Conservation (phyloP, 352 stramenopile genomes). For the Pythium utonaiense region DNA sequence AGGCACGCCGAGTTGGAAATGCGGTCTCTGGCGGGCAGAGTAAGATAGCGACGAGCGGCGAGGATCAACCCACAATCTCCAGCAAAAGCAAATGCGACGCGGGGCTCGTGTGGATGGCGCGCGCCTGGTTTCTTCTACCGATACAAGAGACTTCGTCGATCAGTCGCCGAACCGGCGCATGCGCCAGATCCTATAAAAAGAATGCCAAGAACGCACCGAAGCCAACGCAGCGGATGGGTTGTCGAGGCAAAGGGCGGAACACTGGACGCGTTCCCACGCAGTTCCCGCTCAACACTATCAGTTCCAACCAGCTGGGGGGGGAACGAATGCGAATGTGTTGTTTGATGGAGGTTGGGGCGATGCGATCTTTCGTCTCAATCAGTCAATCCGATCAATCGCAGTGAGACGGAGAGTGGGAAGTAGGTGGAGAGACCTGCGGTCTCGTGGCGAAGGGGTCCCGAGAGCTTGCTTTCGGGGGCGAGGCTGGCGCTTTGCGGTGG, state of each 20-base stretch:
- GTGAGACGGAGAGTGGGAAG: not conserved
- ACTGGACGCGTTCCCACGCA: not conserved
- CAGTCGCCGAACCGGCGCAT: slow-evolving; percentile 19
- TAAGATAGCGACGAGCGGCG: not conserved
- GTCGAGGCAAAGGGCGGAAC: not conserved
- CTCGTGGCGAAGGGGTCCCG: not conserved
- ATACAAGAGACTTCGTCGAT: slow-evolving; percentile 25
- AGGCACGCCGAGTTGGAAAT: not conserved
- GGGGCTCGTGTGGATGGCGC: not conserved
- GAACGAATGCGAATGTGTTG: not conserved
- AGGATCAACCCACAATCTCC: slow-evolving; percentile 1
- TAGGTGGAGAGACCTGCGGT: not conserved
- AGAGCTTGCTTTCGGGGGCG: not conserved
- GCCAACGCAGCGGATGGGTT: not conserved
- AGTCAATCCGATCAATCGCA: not conserved
- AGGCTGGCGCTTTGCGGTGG: not conserved
- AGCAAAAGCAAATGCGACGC: not conserved
- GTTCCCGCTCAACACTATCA: not conserved
- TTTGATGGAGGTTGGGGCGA: not conserved
- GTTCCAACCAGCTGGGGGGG: not conserved
- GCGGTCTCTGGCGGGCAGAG: not conserved
- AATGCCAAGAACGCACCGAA: not conserved
- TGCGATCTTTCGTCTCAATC: not conserved
- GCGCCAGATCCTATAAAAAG: slow-evolving; percentile 1
- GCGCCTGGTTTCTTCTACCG: slow-evolving; percentile 14